Base-by-base conservation (phyloP, 306 rosid genomes). In the Vigna hirtella region DNA sequence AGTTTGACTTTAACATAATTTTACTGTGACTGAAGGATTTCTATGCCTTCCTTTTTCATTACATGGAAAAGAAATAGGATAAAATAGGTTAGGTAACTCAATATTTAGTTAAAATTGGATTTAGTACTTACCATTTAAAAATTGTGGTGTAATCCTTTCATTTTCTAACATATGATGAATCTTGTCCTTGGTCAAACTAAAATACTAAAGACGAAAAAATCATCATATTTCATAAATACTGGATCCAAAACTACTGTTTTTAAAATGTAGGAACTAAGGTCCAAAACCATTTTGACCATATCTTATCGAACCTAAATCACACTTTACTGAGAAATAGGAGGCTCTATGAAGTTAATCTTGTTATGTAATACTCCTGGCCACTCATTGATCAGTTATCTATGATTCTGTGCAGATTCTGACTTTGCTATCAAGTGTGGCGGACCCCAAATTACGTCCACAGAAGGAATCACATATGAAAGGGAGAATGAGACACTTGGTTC, bases 401-500 rank as follows among this genome's bases (percentile, higher is more conserved):
- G 53, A 28, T 32, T 67, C 14, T 59, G 43, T 81, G 74, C 89
- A 93, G 97, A 88, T 84, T 90, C 1, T 72, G 10, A 86, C 72
- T 91, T 93, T 45, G 85, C 86, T 15, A 87, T 93, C 32, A 93
- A 93, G 70, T 88, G 92, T 13, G 98, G 91, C 0, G 98, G 97
- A 73, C 78, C 84, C 51, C 63, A 63, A 81, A 43, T 85, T 22
- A 91, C 18, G 0, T 50, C 90, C 7, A 4, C 86, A 16, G 53
- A 56, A 6, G 88, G 90, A 50, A 74, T 43, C 50, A 72, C 14
- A 51, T 91, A 73, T 79, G 88, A 87, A 61, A 80, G 2, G 49
- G 97, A 93, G 1, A 79, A 87, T 59, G 89, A 40, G 22, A 65
- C 89, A 52, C 92, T 93, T 50, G 92, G 98, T 67, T 84, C 97